These are phyloP conservation scores for Mycena pura DNA, from an alignment of 768 basidiomycete genomes.

Conservation along the genomic window DNA sequence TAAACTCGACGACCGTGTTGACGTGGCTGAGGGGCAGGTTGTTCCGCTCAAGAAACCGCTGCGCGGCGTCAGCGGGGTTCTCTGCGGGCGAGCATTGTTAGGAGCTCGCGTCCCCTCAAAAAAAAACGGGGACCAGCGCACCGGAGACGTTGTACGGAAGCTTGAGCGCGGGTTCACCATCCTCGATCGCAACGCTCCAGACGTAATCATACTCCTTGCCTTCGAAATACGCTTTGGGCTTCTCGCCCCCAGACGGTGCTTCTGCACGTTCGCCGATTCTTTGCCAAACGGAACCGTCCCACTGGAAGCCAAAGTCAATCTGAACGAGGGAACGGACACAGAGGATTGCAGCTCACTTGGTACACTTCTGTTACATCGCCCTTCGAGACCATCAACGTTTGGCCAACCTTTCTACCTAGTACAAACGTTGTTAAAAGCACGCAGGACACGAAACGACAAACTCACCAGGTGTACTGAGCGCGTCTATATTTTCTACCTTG, in stretches of 20 bases:
- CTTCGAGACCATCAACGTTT: conserved; percentile 90
- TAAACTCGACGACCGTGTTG: conserved; percentile 92
- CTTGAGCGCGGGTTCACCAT: conserved; percentile 91
- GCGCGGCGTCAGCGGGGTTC: conserved; percentile 89
- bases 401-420: conserved; percentile 89
- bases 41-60: conserved; percentile 83
- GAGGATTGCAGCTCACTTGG: conserved; percentile 60
- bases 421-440: not conserved
- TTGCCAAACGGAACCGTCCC: conserved; percentile 86
- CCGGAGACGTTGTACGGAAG: conserved; percentile 92
- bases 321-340: not conserved
- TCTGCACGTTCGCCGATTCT: conserved; percentile 97
- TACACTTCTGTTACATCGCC: conserved; percentile 87
- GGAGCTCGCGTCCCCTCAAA: not conserved
- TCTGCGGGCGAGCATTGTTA: conserved; percentile 61
- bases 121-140: conserved; percentile 40
- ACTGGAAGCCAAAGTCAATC: conserved; percentile 53
- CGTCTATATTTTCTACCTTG: conserved; percentile 89
- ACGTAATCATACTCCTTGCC: conserved; percentile 99
- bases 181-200: conserved; percentile 97
- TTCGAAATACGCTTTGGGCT: conserved; percentile 71
- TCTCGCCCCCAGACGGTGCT: conserved; percentile 87
- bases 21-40: conserved; percentile 84
- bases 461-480: conserved; percentile 73
- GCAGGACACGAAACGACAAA: not conserved